Evolutionary conservation across 768 basidiomycete genomes (phyloP), one percentile per base, ranked within the genome.

Genomic region (Coprinellus micaceus): DNA sequence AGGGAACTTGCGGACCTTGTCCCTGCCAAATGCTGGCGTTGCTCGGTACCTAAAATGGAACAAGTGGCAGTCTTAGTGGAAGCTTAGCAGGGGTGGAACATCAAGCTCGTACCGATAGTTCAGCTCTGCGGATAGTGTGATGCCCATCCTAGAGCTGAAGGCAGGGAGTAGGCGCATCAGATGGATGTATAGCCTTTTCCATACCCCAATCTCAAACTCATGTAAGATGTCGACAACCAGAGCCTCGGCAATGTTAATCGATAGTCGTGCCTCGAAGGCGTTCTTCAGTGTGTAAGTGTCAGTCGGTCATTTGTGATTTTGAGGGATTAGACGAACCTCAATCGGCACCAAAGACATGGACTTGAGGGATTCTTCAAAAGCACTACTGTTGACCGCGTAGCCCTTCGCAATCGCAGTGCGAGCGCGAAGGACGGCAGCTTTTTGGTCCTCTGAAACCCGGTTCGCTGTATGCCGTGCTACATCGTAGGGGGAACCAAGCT

Each of bases 121-220:
- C 2, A 71, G 54, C 30, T 58, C 54, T 12, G 61, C 61, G 17
- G 71, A 60, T 2, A 30, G 13, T 24, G 61, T 57, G 13, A 48
- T 13, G 13, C 33, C 33, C 33, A 22, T 2, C 63, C 64, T 7
- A 17, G 13, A 29, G 58, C 26, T 6, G 30, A 30, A 22, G 12
- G 65, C 59, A 57, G 66, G 46, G 1, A 75, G 58, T 11, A 77
- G 61, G 0, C 68, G 67, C 5, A 76, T 56, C 0, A 76, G 59
- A 52, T 77, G 77, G 1, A 56, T 67, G 46, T 75, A 71, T 1
- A 72, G 21, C 0, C 64, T 53, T 55, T 73, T 76, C 72, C 71
- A 74, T 1, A 70, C 68, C 3, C 74, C 74, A 7, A 75, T 61
- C 53, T 76, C 74, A 51, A 74, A 61, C 47, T 76, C 74, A 55